Conservation (phyloP, 192 early-diverging fungal genomes). For the Linnemannia elongata region DNA sequence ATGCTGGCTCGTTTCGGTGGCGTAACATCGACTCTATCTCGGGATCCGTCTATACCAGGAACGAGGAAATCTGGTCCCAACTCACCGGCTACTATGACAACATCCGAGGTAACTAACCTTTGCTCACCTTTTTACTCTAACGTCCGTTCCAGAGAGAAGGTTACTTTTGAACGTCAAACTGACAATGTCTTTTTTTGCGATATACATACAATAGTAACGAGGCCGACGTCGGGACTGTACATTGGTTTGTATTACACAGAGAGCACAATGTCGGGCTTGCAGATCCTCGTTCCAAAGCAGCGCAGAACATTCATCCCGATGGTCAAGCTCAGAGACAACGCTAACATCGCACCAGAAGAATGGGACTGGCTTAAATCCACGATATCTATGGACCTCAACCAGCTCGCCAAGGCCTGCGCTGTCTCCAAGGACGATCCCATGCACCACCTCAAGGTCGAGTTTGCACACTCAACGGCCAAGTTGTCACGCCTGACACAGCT, state of each 20-base stretch:
- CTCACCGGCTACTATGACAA: constrained; percentile 44
- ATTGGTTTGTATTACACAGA: constrained; percentile 64
- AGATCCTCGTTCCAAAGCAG: constrained; percentile 58
- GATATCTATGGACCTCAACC: constrained; percentile 14
- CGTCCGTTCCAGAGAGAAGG: neutral
- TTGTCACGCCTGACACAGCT: constrained; percentile 38
- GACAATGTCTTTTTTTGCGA: neutral
- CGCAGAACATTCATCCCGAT: constrained; percentile 62
- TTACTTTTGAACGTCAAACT: neutral
- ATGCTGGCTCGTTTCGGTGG: constrained; percentile 56
- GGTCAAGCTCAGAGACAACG: constrained; percentile 55
- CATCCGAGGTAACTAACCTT: constrained; percentile 32
- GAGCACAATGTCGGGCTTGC: constrained; percentile 59
- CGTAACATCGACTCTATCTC: constrained; percentile 49
- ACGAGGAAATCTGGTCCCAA: constrained; percentile 38
- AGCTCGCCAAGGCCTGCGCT: constrained; percentile 27
- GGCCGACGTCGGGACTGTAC: constrained; percentile 60
- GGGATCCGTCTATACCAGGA: constrained; percentile 45
- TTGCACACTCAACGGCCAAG: constrained; percentile 33
- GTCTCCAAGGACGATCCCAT: constrained; percentile 50
- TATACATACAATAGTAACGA: constrained; percentile 26
- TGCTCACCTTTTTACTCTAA: neutral
- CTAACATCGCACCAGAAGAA: constrained; percentile 44
- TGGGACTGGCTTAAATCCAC: constrained; percentile 61
- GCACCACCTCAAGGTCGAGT: constrained; percentile 49